phyloP scores from a whole-genome alignment of 176 grass and related monocot genomes.

The Eragrostis curvula region DNA sequence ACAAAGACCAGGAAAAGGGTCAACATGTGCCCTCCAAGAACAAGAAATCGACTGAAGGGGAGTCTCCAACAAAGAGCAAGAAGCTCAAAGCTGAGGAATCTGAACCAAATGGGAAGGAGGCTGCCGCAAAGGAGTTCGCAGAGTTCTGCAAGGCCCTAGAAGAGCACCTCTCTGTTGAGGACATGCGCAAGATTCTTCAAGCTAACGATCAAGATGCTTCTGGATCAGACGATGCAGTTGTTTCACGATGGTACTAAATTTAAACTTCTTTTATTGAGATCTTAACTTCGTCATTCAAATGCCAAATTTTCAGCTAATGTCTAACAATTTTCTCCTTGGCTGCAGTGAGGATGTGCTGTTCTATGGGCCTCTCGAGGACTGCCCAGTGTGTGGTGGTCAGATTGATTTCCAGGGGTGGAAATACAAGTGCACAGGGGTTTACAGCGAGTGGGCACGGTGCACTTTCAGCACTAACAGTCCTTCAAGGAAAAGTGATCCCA shows the following conservation, averaged over 20 bases:
- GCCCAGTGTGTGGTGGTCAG: constrained; percentile 58
- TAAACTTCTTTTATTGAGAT: background rate
- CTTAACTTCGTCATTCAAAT: background rate
- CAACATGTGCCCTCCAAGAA: constrained; percentile 36
- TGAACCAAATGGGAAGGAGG: constrained; percentile 41
- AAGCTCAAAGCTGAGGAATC: constrained; percentile 56
- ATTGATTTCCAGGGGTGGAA: constrained; percentile 64
- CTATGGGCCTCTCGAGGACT: constrained; percentile 71
- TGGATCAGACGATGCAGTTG: constrained; percentile 67
- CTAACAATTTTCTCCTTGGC: background rate
- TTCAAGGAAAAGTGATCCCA: constrained; percentile 37
- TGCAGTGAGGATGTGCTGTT: constrained; percentile 84
- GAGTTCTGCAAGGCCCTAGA: constrained; percentile 70
- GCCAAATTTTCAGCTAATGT: background rate
- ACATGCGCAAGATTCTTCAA: constrained; percentile 84
- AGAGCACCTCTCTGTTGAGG: constrained; percentile 63
- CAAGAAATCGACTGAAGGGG: constrained; percentile 40
- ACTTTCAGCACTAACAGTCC: constrained; percentile 47
- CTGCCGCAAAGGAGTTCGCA: constrained; percentile 31
- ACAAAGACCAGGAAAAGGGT: constrained; percentile 42
- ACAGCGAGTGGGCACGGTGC: constrained; percentile 71
- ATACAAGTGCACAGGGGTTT: constrained; percentile 60
- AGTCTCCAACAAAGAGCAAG: constrained; percentile 46
- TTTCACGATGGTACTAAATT: constrained; percentile 63
- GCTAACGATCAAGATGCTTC: constrained; percentile 70